Evolutionary conservation across 1,284 basidiomycete species (phyloP).

Genomic region (Wolfiporia cocos): DNA sequence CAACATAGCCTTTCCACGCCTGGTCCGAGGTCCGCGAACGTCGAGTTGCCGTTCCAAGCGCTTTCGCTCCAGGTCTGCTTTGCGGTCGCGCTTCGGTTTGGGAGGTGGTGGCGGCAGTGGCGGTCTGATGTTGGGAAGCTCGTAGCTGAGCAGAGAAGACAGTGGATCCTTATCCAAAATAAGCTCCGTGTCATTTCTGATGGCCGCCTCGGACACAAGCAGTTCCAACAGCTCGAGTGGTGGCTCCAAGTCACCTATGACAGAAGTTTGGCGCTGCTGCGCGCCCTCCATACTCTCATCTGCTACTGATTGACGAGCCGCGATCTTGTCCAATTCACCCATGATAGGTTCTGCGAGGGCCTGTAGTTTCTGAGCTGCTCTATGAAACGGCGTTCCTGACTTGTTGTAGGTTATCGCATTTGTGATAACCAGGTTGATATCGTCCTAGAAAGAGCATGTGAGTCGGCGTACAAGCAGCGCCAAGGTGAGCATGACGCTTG

Average conservation of each 20-base stretch:
- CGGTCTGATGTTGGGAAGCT: slow-evolving; percentile 57
- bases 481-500: slow-evolving; percentile 24
- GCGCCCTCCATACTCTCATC: background rate
- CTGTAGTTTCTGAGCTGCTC: slow-evolving; percentile 67
- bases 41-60: slow-evolving; percentile 20
- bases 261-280: slow-evolving; percentile 13
- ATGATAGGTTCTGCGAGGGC: slow-evolving; percentile 54
- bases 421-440: slow-evolving; percentile 76
- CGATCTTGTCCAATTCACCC: slow-evolving; percentile 41
- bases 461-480: background rate
- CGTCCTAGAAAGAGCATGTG: slow-evolving; percentile 46
- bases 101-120: slow-evolving; percentile 39
- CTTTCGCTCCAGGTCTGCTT: slow-evolving; percentile 29
- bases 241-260: slow-evolving; percentile 68
- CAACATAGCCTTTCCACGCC: slow-evolving; percentile 22
- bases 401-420: slow-evolving; percentile 92
- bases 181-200: slow-evolving; percentile 47
- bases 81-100: slow-evolving; percentile 32
- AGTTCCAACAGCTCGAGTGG: slow-evolving; percentile 48
- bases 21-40: slow-evolving; percentile 43
- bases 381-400: slow-evolving; percentile 67
- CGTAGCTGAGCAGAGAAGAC: slow-evolving; percentile 62
- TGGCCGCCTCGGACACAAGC: slow-evolving; percentile 42
- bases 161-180: slow-evolving; percentile 54
- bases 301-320: background rate